Conservation (phyloP, 805 yeast species). For the Pichia heedii region DNA sequence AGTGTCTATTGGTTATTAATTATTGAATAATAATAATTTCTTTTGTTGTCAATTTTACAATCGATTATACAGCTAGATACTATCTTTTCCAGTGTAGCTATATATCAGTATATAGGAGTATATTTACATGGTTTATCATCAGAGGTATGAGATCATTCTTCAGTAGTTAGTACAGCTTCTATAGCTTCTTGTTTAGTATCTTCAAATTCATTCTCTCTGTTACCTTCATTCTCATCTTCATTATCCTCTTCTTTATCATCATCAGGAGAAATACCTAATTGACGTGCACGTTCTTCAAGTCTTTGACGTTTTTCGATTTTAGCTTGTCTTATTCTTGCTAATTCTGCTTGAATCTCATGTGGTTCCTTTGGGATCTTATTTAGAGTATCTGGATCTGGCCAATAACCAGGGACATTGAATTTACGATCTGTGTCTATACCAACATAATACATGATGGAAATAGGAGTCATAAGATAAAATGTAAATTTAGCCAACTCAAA, state of each 20-base stretch:
- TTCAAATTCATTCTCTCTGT: background rate
- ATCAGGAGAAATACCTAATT: conserved; percentile 53
- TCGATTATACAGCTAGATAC: no score
- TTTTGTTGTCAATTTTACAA: no score
- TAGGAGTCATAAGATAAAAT: conserved; percentile 77
- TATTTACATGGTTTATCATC: no score
- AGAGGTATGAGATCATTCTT: conserved; percentile 8
- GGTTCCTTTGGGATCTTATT: conserved; percentile 91
- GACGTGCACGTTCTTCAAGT: conserved; percentile 62
- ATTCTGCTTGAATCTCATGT: conserved; percentile 82
- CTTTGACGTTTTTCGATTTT: conserved; percentile 63
- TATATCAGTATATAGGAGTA: no score
- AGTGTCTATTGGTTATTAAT: no score
- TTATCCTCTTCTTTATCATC: conserved; percentile 6
- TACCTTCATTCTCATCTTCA: conserved; percentile 2
- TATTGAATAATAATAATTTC: no score
- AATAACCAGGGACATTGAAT: conserved; percentile 85
- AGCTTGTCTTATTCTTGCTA: conserved; percentile 77
- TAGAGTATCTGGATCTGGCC: conserved; percentile 93
- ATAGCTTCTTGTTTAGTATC: conserved; percentile 1
- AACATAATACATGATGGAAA: conserved; percentile 85
- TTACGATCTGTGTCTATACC: conserved; percentile 86
- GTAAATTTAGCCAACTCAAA: conserved; percentile 62
- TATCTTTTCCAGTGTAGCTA: no score
- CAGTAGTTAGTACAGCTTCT: conserved; percentile 8